Percentiles rank a stretch among this genome's conserved stretches.
These are phyloP conservation scores for Polyplosphaeria fusca DNA, from an alignment of 495 filamentous ascomycete genomes.

Conservation along the genomic window DNA sequence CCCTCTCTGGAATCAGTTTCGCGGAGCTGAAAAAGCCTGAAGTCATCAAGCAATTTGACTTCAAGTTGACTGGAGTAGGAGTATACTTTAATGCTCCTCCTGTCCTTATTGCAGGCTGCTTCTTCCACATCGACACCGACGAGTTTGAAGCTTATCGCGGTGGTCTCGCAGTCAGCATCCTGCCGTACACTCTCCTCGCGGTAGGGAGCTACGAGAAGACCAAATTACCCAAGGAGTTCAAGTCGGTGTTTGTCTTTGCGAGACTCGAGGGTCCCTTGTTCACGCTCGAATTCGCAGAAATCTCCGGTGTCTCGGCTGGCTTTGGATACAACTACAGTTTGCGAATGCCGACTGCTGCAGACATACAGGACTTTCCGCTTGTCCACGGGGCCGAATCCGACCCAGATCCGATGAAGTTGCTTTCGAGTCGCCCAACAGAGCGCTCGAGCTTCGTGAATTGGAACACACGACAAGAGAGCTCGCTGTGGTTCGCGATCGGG, in stretches of 20 bases:
- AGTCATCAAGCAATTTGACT: background rate
- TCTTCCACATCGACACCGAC: conserved; percentile 30
- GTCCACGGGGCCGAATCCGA: too few species aligned
- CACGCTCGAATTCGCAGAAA: conserved; percentile 43
- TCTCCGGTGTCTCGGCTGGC: conserved; percentile 43
- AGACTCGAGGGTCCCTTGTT: conserved; percentile 48
- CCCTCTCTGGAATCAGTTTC: background rate
- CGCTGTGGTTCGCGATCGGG: background rate
- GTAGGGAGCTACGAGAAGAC: background rate
- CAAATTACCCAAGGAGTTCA: conserved; percentile 27
- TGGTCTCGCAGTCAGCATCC: background rate
- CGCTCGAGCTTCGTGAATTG: too few species aligned
- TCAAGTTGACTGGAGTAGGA: conserved; percentile 40
- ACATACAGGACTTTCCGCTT: conserved; percentile 45
- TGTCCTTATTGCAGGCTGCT: conserved; percentile 42
- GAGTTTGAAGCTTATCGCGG: background rate
- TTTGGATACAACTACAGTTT: conserved; percentile 49
- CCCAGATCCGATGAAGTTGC: too few species aligned
- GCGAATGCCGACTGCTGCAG: conserved; percentile 35
- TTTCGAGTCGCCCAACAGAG: too few species aligned
- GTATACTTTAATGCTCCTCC: conserved; percentile 43
- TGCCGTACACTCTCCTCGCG: conserved; percentile 1
- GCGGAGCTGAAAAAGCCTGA: background rate
- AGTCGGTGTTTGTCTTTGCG: conserved; percentile 43
- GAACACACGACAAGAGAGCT: background rate